Conservation (phyloP, 257 asterid genomes). For the Ilex aquifolium region DNA sequence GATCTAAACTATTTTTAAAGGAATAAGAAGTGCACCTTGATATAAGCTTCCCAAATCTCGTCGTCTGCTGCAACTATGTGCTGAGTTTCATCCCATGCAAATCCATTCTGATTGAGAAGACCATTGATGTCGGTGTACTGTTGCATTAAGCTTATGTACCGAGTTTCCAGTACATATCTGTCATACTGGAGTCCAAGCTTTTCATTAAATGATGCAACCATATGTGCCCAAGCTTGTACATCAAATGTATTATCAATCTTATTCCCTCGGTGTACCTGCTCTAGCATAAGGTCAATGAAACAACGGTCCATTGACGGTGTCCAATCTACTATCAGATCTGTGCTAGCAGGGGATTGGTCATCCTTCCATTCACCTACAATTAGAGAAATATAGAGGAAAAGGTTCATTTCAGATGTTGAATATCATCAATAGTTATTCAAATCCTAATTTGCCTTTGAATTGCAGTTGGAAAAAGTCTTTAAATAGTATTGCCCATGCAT, state of each 20-base stretch:
- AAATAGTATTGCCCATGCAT: too few species aligned
- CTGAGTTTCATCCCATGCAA: constrained; percentile 27
- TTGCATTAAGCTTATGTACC: constrained; percentile 22
- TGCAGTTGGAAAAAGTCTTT: too few species aligned
- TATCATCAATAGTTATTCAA: too few species aligned
- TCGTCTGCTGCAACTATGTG: constrained; percentile 21
- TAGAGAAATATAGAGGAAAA: neutral
- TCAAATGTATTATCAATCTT: constrained; percentile 16
- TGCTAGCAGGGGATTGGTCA: constrained; percentile 7
- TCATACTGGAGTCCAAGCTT: constrained; percentile 23
- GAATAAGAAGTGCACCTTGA: constrained; percentile 14
- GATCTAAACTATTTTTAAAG: too few species aligned
- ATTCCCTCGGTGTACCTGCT: constrained; percentile 21
- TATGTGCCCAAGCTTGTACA: constrained; percentile 34
- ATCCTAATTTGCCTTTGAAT: too few species aligned
- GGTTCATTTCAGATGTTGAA: neutral
- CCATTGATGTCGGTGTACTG: constrained; percentile 28
- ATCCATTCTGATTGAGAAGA: constrained; percentile 35
- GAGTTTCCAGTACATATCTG: constrained; percentile 26
- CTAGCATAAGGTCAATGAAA: constrained; percentile 28
- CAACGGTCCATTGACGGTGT: constrained; percentile 26
- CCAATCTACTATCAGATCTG: constrained; percentile 17
- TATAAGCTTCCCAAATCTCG: constrained; percentile 24
- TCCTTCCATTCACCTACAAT: constrained; percentile 18
- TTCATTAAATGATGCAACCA: constrained; percentile 25